Evolutionary conservation across 208 protist genomes (phyloP), one percentile per base, ranked within the genome.

Genomic region (Trypanosoma platydactyli): DNA sequence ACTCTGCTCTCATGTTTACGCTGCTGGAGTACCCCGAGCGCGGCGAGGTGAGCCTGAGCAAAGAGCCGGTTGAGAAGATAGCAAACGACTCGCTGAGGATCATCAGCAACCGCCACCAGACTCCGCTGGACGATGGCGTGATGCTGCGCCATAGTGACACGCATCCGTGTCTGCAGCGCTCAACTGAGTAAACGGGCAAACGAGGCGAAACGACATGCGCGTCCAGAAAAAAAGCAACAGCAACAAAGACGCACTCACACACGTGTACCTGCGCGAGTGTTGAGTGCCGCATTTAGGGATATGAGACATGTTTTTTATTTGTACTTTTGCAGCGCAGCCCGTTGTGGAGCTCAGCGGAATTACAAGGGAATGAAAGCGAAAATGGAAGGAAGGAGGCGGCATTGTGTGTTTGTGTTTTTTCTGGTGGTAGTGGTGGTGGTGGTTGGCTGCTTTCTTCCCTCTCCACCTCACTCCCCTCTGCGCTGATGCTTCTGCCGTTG

Each of bases 11-110:
- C 18, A 76, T 97, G 27, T 97, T 97, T 41, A 77, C 86, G 25
- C 53, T 92, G 50, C 83, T 95, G 51, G 92, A 97, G 83, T 88
- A 85, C 76, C 92, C 92, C 41, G 92, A 97, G 79, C 84, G 89
- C 40, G 92, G 92, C 1, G 92, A 94, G 70, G 73, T 96, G n/a
- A 84, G 72, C 62, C 58, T 96, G 3, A 71, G 73, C 41, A 62
- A 69, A 40, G 55, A 58, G 24, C 62, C 79, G 16, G 76, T 95
- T 24, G 80, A 91, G 62, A 57, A 79, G 35, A 77, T 92, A 61
- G 87, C 80, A 52, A 78, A 84, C 29, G 66, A 80, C 1, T 77
- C 84, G 16, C 76, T 95, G 49, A 75, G 78, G 49, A 73, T 92
- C 33, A 91, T 95, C 74, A 92, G 89, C 64, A 79, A 73, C 44